These are phyloP conservation scores for Penicillium concentricum DNA, from an alignment of 2,329 filamentous ascomycete species.

Conservation along the genomic window DNA sequence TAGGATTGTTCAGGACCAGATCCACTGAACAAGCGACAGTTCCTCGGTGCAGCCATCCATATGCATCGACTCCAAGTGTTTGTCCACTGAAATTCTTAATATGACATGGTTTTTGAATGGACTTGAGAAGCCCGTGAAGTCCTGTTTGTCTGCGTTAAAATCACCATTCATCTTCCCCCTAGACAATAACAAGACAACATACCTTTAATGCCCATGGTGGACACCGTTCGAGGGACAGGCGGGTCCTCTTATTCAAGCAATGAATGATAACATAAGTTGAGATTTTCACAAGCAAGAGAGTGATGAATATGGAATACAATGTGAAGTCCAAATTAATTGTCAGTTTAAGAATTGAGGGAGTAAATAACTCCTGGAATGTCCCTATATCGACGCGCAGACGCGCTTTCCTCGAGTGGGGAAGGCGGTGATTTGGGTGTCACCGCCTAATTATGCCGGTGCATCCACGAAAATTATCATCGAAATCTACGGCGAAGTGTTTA, in stretches of 20 bases:
- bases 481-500: conserved; percentile 1
- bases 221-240: conserved; percentile 28
- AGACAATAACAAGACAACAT: conserved; percentile 9
- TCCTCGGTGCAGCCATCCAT: conserved; percentile 96
- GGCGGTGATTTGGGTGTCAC: conserved; percentile 23
- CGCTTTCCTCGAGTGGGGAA: conserved; percentile 25
- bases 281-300: conserved; percentile 4
- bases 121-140: conserved; percentile 87
- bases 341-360: conserved; percentile 10
- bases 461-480: conserved; percentile 27
- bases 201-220: conserved; percentile 49
- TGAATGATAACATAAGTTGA: conserved; percentile 21
- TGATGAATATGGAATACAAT: conserved; percentile 6
- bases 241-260: conserved; percentile 31
- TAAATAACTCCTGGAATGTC: conserved; percentile 34
- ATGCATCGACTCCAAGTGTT: conserved; percentile 91
- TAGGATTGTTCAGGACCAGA: conserved; percentile 82
- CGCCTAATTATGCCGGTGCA: conserved; percentile 35
- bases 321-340: conserved; percentile 5
- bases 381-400: conserved; percentile 35
- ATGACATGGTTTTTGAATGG: conserved; percentile 85
- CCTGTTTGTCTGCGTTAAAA: conserved; percentile 51
- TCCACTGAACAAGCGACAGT: conserved; percentile 88
- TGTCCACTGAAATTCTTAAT: conserved; percentile 85
- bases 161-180: not conserved